Evolutionary conservation across 768 basidiomycete genomes (phyloP).

Genomic region (Fomitopsis pulvina): DNA sequence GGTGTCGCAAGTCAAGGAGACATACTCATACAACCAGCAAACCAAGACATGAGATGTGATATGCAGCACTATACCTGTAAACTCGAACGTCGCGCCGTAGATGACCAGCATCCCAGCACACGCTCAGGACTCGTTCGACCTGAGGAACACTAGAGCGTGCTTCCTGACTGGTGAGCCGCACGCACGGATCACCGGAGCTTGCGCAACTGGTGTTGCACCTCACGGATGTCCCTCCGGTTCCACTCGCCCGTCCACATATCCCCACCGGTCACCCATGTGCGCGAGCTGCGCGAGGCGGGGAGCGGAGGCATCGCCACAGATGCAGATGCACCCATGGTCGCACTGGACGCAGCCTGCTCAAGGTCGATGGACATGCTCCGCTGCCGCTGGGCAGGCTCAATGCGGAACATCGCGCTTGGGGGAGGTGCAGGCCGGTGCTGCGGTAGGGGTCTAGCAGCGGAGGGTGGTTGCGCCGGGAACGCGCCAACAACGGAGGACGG

Average conservation of each 20-base stretch:
- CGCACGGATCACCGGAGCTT: conserved; percentile 13
- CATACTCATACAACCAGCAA: too few species aligned
- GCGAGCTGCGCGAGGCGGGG: conserved; percentile 1
- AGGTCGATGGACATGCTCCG: not conserved
- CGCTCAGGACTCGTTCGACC: too few species aligned
- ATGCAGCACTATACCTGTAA: too few species aligned
- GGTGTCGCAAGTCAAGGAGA: too few species aligned
- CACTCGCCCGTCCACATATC: conserved; percentile 34
- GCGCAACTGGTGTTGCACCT: conserved; percentile 33
- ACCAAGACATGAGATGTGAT: too few species aligned
- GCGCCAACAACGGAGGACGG: not conserved
- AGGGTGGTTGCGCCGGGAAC: not conserved
- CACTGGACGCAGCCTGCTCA: not conserved
- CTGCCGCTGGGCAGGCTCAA: not conserved
- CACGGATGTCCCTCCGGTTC: conserved; percentile 32
- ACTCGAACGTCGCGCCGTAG: too few species aligned
- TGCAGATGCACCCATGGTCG: not conserved
- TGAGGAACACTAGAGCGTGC: too few species aligned
- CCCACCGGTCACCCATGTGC: conserved; percentile 17
- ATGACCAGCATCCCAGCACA: too few species aligned
- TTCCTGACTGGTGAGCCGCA: too few species aligned
- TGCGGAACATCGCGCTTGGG: too few species aligned
- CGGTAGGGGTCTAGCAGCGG: not conserved
- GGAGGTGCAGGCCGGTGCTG: too few species aligned
- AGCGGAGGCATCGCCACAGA: not conserved